Percentiles rank a stretch among this genome's conserved stretches.
These are phyloP conservation scores for Syzygium oleosum DNA, from an alignment of 345 rosid species.

Conservation along the genomic window DNA sequence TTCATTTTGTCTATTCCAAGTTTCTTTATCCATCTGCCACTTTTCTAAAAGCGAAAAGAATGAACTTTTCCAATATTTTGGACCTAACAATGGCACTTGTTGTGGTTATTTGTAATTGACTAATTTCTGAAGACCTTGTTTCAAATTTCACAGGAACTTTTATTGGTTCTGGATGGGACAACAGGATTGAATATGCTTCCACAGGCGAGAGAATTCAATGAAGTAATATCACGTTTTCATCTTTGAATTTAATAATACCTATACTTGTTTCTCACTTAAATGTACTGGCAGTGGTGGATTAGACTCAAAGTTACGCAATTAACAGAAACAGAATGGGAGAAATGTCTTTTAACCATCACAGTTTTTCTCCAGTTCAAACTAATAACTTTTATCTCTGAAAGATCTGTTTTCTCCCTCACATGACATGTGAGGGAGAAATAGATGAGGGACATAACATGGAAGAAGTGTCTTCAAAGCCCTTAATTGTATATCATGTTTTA, in stretches of 20 bases:
- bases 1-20: not conserved
- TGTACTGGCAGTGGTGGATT: not conserved
- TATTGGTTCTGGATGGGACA: constrained; percentile 92
- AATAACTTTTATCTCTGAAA: not conserved
- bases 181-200: constrained; percentile 99
- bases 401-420: not conserved
- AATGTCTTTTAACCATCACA: not conserved
- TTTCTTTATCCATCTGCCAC: not conserved
- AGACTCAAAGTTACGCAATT: not conserved
- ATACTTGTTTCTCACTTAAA: not conserved
- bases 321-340: not conserved
- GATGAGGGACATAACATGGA: not conserved
- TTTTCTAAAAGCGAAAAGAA: not conserved
- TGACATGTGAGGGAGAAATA: not conserved
- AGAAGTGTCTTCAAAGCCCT: not conserved
- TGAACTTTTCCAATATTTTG: not conserved
- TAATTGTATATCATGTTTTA: not conserved
- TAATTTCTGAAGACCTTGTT: not conserved
- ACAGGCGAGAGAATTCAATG: constrained; percentile 98
- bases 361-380: not conserved
- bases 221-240: constrained; percentile 33
- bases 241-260: not conserved
- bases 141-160: constrained; percentile 51
- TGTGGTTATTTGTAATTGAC: not conserved
- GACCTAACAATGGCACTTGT: not conserved